Evolutionary conservation across 139 green algal species (phyloP).

Genomic region (Coccomyxa sp.): DNA sequence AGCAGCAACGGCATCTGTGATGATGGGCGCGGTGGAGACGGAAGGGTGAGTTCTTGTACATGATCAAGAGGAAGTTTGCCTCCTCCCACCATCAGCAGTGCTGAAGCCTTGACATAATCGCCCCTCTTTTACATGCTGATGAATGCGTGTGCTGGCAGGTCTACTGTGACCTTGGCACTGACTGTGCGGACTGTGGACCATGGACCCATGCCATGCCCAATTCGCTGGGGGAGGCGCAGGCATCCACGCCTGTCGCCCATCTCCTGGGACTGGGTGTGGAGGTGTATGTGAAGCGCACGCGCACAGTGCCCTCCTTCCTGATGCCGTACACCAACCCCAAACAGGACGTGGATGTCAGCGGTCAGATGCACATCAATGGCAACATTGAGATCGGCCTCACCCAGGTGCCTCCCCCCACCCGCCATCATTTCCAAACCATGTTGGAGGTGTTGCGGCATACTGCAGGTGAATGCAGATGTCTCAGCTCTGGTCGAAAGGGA

Average conservation of each 20-base stretch:
- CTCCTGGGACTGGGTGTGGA: background rate
- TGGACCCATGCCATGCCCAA: slow-evolving; percentile 21
- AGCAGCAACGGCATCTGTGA: slow-evolving; percentile 49
- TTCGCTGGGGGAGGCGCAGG: background rate
- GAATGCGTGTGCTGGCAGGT: background rate
- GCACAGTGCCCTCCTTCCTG: slow-evolving; percentile 29
- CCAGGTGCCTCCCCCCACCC: slow-evolving; percentile 13
- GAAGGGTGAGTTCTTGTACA: background rate
- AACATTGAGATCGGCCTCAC: slow-evolving; percentile 52
- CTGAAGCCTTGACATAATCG: background rate
- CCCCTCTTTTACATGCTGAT: background rate
- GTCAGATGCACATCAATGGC: slow-evolving; percentile 25
- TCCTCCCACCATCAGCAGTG: background rate
- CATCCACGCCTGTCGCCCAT: background rate
- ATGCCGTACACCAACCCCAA: slow-evolving; percentile 54
- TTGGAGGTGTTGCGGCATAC: too few species aligned
- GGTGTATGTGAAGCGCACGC: slow-evolving; percentile 5
- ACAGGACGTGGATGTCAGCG: slow-evolving; percentile 58
- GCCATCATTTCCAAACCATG: too few species aligned
- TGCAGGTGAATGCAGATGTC: too few species aligned
- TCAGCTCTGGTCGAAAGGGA: too few species aligned
- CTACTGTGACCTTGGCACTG: slow-evolving; percentile 63
- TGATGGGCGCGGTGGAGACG: slow-evolving; percentile 33
- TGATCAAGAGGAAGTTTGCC: background rate
- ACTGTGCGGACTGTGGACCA: slow-evolving; percentile 69